These are phyloP conservation scores for Amylocystis lapponica DNA, from an alignment of 768 basidiomycete genomes.

Conservation along the genomic window DNA sequence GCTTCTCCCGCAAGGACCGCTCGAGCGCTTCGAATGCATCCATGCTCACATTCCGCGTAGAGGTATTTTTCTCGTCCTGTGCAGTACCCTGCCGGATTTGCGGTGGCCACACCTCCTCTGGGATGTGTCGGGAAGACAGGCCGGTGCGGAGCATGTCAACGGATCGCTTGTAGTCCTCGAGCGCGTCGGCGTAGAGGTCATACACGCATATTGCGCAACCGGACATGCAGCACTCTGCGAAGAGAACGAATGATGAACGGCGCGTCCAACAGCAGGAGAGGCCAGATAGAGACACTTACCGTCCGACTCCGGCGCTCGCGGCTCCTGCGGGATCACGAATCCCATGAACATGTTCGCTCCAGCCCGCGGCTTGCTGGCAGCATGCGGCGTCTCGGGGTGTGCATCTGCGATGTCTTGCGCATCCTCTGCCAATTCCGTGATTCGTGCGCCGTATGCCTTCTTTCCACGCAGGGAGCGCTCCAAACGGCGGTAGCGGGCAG, in stretches of 20 bases:
- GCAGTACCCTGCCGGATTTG: slow-evolving; percentile 30
- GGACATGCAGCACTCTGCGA: slow-evolving; percentile 89
- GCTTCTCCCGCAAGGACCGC: slow-evolving; percentile 45
- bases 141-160: slow-evolving; percentile 43
- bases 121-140: slow-evolving; percentile 43
- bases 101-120: slow-evolving; percentile 61
- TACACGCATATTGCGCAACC: slow-evolving; percentile 91
- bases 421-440: background rate
- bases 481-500: slow-evolving; percentile 48
- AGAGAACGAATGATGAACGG: background rate
- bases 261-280: background rate
- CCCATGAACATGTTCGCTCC: slow-evolving; percentile 39
- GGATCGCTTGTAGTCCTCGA: slow-evolving; percentile 55
- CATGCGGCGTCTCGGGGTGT: no score
- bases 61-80: slow-evolving; percentile 14
- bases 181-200: slow-evolving; percentile 76
- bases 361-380: no score
- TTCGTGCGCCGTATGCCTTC: slow-evolving; percentile 22
- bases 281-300: slow-evolving; percentile 36
- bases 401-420: no score
- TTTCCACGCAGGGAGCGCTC: slow-evolving; percentile 48
- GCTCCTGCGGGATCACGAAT: slow-evolving; percentile 54
- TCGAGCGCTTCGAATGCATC: slow-evolving; percentile 75
- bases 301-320: slow-evolving; percentile 58
- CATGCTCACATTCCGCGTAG: slow-evolving; percentile 32